Evolutionary conservation across 208 protist genomes (phyloP).

Genomic region (Angomonas ambiguus): DNA sequence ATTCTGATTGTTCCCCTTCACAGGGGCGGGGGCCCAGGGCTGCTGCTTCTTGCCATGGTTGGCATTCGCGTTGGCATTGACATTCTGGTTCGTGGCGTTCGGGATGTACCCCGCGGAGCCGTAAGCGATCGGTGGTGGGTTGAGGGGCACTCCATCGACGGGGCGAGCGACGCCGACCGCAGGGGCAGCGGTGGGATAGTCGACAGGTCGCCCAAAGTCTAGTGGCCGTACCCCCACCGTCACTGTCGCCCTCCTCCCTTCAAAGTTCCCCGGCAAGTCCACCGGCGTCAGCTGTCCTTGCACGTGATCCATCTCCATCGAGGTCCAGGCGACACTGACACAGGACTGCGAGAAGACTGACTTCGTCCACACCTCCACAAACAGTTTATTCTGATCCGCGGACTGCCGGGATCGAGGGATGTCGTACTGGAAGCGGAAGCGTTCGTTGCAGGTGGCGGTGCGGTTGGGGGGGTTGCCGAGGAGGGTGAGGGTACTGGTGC

Average conservation of each 20-base stretch:
- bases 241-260: conserved; percentile 27
- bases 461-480: conserved; percentile 12
- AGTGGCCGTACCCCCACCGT: conserved; percentile 23
- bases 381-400: conserved; percentile 28
- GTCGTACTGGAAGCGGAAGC: conserved; percentile 44
- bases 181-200: neutral
- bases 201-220: conserved; percentile 29
- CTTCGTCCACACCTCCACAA: conserved; percentile 53
- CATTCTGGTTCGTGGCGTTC: conserved; percentile 16
- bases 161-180: conserved; percentile 6
- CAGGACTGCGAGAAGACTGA: conserved; percentile 40
- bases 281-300: conserved; percentile 21
- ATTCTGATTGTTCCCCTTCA: neutral
- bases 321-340: conserved; percentile 40
- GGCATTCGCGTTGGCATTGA: neutral
- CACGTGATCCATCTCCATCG: conserved; percentile 31
- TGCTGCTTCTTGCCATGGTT: neutral
- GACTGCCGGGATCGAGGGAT: neutral
- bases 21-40: neutral
- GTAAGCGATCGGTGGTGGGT: conserved; percentile 18
- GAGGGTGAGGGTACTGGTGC: conserved; percentile 23
- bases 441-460: conserved; percentile 29
- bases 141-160: conserved; percentile 26
- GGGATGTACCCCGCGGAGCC: conserved; percentile 25
- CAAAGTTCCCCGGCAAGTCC: conserved; percentile 39